Evolutionary conservation across 805 yeast genomes (phyloP), one percentile per base, ranked within the genome.

Genomic region (Nakazawaea ernobii): DNA sequence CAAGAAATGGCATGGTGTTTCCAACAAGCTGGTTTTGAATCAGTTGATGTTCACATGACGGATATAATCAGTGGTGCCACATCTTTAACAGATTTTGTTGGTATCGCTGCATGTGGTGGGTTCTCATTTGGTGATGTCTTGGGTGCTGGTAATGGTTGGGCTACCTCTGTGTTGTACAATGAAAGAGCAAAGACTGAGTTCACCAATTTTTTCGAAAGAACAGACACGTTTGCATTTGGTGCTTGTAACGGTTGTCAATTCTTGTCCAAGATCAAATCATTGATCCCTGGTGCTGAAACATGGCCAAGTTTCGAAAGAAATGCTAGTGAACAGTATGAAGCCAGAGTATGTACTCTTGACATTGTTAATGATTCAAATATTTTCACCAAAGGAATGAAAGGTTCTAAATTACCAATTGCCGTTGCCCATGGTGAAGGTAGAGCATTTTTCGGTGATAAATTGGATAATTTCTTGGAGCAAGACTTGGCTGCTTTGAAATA

Each of bases 141-240:
- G 51, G 99, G 99, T 56, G 99, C 99, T 32, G 99, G 97, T 63
- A 86, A 92, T 46, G 99, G 99, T 49, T 94, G 99, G 99, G 99
- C 99, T 49, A 90, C 89, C 61, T 88, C 97, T 14, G 96, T 94
- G 8, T 70, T 94, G 55, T 90, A 83, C 77, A 85, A 92, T 62
- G 87, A 80, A 33, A 72, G 69, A 46, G 86, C 92, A 33, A 81
- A 94, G 62, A 59, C 73, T 27, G 91, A 88, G 69, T 94, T 94
- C 65, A 67, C 71, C 54, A 75, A 69, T 43, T 94, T 94, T 67
- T 94, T 94, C 80, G 86, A 80, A 46, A 83, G 99, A 68, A 71
- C 73, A 15, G 95, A 94, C 63, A 94, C 99, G 0, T 94, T 94
- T 72, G 95, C 98, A 4, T 82, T 94, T 58, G 99, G 99, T 67